Evolutionary conservation across 73 alveolate species (phyloP), one percentile per base, ranked within the genome.

Genomic region (Durusdinium trenchii): DNA sequence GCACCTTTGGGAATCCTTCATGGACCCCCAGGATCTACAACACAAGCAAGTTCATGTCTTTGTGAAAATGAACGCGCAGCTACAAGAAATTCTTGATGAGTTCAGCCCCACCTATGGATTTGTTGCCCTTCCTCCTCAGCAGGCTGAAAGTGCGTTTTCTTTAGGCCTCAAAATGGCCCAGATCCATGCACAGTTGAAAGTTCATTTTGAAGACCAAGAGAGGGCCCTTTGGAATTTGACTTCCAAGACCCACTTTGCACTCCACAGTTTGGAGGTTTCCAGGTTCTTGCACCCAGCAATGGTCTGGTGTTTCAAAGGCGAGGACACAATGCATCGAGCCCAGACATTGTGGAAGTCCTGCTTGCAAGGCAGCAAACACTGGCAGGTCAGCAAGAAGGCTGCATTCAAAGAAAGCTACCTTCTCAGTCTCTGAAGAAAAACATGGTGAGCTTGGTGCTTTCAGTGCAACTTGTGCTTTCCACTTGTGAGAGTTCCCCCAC

Each of bases 221-320:
- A 85, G 35, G 48, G 18, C 51, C 30, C 36, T 85, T n/a, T 85
- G 51, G 18, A 85, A 52, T 10, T 12, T 85, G 40, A 85, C 94
- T 36, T 1, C 57, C 5, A 85, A 85, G 43, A 85, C 94, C 9
- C 94, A 52, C 60, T 51, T 85, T 26, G 67, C 57, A 9, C 50
- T 85, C 43, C 94, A 85, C 18, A 12, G 52, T 38, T 79, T 85
- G 30, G 54, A 48, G 46, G 43, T 85, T 6, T 0, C 57, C 40
- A 20, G 47, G 57, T 52, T 18, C 40, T 38, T 85, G 32, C 94
- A 52, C 57, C 94, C 76, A 3, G 10, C 3, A 30, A 7, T 85
- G 79, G 94, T 83, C n/a, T 85, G 94, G 94, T 85, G 79, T 38
- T 85, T 6, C 57, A 85, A 85, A 42, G 78, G 94, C 26, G 94